Percentiles rank a stretch among this genome's conserved stretches.
These are phyloP conservation scores for Paraglomus brasilianum DNA, from an alignment of 192 early-diverging fungal species.

Conservation along the genomic window DNA sequence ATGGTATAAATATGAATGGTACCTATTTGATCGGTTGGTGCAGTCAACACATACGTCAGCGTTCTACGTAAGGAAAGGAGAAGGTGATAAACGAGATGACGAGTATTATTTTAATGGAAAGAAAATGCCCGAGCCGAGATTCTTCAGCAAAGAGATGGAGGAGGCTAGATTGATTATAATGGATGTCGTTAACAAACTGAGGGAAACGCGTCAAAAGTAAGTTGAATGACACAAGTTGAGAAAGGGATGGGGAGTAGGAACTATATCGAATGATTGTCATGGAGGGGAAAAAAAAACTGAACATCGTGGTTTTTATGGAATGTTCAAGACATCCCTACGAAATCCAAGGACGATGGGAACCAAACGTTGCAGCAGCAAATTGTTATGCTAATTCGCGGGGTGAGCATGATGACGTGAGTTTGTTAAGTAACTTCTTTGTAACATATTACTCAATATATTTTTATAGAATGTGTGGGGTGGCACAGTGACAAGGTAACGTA, in stretches of 20 bases:
- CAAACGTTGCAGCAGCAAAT: constrained; percentile 45
- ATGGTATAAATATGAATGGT: constrained; percentile 42
- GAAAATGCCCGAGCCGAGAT: constrained; percentile 30
- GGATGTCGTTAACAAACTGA: constrained; percentile 37
- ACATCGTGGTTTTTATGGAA: too few relatives aligned
- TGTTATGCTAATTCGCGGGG: constrained; percentile 42
- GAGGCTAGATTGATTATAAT: constrained; percentile 38
- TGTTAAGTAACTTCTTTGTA: neutral
- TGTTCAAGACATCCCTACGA: constrained; percentile 40
- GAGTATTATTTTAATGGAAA: constrained; percentile 35
- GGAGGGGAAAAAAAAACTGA: too few relatives aligned
- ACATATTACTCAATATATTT: neutral
- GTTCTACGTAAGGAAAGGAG: constrained; percentile 32
- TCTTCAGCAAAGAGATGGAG: constrained; percentile 40
- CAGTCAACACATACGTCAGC: constrained; percentile 39
- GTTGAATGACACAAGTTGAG: too few relatives aligned
- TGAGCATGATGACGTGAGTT: neutral
- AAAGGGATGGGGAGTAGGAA: too few relatives aligned
- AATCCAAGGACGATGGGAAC: constrained; percentile 41
- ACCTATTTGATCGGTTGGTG: constrained; percentile 41
- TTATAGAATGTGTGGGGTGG: constrained; percentile 42
- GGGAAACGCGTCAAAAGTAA: constrained; percentile 34
- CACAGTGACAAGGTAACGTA: constrained; percentile 42
- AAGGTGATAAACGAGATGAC: constrained; percentile 34
- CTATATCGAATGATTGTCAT: too few relatives aligned